A percentile compares a stretch with the other conserved stretches of the same genome.
phyloP scores from a whole-genome alignment of 2,329 filamentous ascomycete species.

The Apiospora koreana region DNA sequence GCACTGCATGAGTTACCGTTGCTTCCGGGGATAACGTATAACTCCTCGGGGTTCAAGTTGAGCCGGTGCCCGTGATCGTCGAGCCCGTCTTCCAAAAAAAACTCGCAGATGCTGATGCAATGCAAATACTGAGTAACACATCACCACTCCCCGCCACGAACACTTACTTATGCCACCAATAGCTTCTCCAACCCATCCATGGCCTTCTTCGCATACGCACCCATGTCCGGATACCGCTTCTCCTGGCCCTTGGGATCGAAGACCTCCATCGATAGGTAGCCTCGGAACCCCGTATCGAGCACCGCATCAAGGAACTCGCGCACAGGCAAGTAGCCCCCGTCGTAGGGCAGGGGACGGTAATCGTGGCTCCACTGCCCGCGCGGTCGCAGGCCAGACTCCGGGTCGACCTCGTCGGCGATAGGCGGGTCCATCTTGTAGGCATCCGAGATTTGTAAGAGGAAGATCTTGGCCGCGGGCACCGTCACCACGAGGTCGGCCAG shows the following conservation, averaged over 20 bases:
- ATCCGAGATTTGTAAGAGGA: slow-evolving; percentile 73
- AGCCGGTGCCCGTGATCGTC: too few species aligned
- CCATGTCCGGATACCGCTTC: slow-evolving; percentile 42
- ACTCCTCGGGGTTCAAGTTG: too few species aligned
- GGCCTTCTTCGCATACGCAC: slow-evolving; percentile 50
- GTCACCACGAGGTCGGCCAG: slow-evolving; percentile 56
- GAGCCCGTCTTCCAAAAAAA: too few species aligned
- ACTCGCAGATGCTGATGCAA: too few species aligned
- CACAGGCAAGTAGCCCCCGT: slow-evolving; percentile 71
- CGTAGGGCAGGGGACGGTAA: slow-evolving; percentile 67
- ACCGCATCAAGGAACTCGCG: slow-evolving; percentile 66
- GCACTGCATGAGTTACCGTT: too few species aligned
- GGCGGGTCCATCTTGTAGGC: slow-evolving; percentile 65
- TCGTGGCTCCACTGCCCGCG: slow-evolving; percentile 72
- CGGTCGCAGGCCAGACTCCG: slow-evolving; percentile 57
- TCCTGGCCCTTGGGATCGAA: slow-evolving; percentile 62
- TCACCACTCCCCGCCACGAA: too few species aligned
- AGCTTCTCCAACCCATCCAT: slow-evolving; percentile 47
- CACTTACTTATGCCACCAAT: slow-evolving; percentile 20
- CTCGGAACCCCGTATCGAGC: slow-evolving; percentile 65
- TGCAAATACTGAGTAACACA: too few species aligned
- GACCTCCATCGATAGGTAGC: slow-evolving; percentile 70
- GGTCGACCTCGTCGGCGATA: slow-evolving; percentile 49
- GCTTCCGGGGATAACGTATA: too few species aligned
- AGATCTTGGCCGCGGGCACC: slow-evolving; percentile 71